Conservation (phyloP, 2,329 filamentous ascomycete genomes). For the Colletotrichum godetiae region DNA sequence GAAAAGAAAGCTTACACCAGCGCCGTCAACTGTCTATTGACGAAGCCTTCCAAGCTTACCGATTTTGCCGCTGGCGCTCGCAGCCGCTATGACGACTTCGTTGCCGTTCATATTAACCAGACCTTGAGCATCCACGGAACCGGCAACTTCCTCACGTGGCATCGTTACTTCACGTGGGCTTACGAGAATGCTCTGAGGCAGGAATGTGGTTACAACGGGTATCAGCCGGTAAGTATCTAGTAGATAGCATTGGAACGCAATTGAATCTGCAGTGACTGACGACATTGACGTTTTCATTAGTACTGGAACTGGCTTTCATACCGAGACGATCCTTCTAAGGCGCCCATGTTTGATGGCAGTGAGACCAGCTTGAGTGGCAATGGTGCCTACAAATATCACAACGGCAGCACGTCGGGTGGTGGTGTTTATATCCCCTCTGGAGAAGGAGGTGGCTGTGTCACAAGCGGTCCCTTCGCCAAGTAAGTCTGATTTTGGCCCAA, state of each 20-base stretch:
- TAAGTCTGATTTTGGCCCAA: conserved; percentile 36
- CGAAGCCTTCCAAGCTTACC: conserved; percentile 10
- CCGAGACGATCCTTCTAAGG: conserved; percentile 41
- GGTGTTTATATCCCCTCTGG: conserved; percentile 47
- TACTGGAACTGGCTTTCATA: conserved; percentile 51
- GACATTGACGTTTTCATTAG: neutral
- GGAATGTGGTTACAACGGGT: conserved; percentile 36
- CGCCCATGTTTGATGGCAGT: conserved; percentile 53
- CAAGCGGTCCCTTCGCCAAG: conserved; percentile 62
- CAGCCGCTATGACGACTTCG: conserved; percentile 36
- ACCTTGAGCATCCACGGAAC: conserved; percentile 24
- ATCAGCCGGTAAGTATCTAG: conserved; percentile 25
- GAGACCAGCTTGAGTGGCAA: conserved; percentile 51
- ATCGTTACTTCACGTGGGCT: conserved; percentile 25
- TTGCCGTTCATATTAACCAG: conserved; percentile 32
- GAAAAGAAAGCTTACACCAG: conserved; percentile 33
- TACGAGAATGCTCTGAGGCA: conserved; percentile 34
- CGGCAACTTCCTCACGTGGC: conserved; percentile 35
- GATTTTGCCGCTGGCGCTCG: conserved; percentile 33
- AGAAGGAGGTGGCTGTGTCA: conserved; percentile 55
- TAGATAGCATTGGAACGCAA: neutral
- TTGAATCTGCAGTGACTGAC: neutral
- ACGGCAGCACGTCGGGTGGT: conserved; percentile 41
- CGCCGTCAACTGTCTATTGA: conserved; percentile 34
- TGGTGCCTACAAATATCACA: conserved; percentile 45